A percentile compares a stretch with the other conserved stretches of the same genome.
phyloP scores from a whole-genome alignment of 345 rosid species.

The Syzygium grande region DNA sequence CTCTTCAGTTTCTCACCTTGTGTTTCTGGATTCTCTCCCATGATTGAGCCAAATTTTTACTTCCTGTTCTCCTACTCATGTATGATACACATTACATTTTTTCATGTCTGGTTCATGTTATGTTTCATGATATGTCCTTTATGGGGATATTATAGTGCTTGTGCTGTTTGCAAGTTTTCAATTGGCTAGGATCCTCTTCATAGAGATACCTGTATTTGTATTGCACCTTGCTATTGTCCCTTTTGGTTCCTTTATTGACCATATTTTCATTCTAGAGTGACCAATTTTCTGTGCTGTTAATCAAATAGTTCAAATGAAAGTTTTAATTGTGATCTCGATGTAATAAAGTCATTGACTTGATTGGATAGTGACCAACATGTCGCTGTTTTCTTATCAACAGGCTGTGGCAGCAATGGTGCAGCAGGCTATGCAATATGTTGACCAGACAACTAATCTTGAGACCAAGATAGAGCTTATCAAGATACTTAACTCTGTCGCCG shows the following conservation, averaged over 20 bases:
- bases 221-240: background rate
- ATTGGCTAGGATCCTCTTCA: background rate
- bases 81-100: background rate
- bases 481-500: slow-evolving; percentile 62
- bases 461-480: slow-evolving; percentile 84
- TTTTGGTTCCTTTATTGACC: too few species aligned
- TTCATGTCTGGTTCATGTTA: background rate
- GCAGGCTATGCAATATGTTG: slow-evolving; percentile 60
- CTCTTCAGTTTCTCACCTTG: background rate
- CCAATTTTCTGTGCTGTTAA: too few species aligned
- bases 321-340: too few species aligned
- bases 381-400: slow-evolving; percentile 27
- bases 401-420: slow-evolving; percentile 95
- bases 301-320: too few species aligned
- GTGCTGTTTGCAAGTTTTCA: background rate
- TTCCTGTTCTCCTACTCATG: background rate
- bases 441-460: slow-evolving; percentile 48
- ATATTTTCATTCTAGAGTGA: too few species aligned
- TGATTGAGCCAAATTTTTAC: background rate
- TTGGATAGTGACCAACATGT: background rate
- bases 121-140: background rate
- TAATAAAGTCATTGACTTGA: background rate
- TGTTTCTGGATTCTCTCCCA: background rate
- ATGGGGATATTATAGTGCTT: background rate
- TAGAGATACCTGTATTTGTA: background rate